Conservation (phyloP, 1,284 basidiomycete species). For the Puccinia polysora region DNA sequence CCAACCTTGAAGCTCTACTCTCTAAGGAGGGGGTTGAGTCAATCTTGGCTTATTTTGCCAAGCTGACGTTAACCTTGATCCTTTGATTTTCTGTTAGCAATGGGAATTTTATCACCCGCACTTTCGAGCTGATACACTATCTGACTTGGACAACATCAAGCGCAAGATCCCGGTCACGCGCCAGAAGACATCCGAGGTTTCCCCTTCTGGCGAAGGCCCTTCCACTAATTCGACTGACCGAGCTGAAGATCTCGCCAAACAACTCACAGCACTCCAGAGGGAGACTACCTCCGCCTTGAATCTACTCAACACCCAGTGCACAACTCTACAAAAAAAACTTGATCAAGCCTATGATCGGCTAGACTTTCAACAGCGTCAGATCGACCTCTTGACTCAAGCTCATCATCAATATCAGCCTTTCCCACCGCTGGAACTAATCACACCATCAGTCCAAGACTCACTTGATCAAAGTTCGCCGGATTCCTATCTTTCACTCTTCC, state of each 20-base stretch:
- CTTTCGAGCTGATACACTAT: conserved; percentile 68
- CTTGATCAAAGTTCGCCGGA: background rate
- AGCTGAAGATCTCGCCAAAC: conserved; percentile 25
- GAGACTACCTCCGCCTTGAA: conserved; percentile 52
- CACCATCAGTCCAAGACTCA: background rate
- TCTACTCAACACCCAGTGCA: conserved; percentile 44
- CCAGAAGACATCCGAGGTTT: conserved; percentile 47
- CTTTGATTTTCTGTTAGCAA: conserved; percentile 57
- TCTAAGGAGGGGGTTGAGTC: no score
- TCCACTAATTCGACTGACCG: background rate
- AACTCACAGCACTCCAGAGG: conserved; percentile 49
- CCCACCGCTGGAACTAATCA: background rate
- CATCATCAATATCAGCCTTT: background rate
- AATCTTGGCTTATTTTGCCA: no score
- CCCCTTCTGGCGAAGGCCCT: conserved; percentile 14
- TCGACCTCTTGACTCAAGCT: conserved; percentile 2
- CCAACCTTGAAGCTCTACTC: no score
- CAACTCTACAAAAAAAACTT: conserved; percentile 25
- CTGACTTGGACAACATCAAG: conserved; percentile 56
- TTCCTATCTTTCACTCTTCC: no score
- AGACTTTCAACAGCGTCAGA: conserved; percentile 34
- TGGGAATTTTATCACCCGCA: conserved; percentile 97
- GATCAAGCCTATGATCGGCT: conserved; percentile 12
- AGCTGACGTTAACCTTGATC: background rate
- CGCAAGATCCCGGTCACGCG: conserved; percentile 72